phyloP scores from a whole-genome alignment of 148 eudicot species.

The Salicornia ramosissima region DNA sequence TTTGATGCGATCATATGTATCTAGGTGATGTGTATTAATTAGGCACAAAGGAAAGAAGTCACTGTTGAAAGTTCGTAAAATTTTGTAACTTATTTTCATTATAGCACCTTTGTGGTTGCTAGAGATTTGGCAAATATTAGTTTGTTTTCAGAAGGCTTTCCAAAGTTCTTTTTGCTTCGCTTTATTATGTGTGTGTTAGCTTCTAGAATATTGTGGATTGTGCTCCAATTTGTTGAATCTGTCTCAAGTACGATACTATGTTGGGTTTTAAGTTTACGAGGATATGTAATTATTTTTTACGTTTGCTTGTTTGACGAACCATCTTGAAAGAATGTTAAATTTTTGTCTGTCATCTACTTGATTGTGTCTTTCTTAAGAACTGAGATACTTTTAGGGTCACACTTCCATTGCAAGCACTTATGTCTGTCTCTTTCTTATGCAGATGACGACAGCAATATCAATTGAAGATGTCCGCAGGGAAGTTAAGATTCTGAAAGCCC shows the following conservation, averaged over 20 bases:
- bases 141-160: no score
- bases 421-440: conserved; percentile 20
- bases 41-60: neutral
- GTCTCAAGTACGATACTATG: neutral
- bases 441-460: conserved; percentile 78
- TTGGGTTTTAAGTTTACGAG: neutral
- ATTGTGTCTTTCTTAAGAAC: neutral
- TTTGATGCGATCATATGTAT: no score
- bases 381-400: neutral
- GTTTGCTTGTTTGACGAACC: neutral
- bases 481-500: conserved; percentile 59
- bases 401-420: neutral
- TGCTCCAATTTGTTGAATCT: neutral
- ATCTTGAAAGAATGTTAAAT: neutral
- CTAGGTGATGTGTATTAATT: no score
- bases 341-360: neutral
- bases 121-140: neutral
- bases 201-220: neutral
- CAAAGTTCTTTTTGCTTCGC: neutral
- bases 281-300: neutral
- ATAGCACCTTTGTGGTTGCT: neutral
- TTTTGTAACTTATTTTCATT: neutral
- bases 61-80: neutral
- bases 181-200: neutral
- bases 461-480: conserved; percentile 75